A percentile compares a stretch with the other conserved stretches of the same genome.
Evolutionary conservation across 2,329 filamentous ascomycete species (phyloP).

Genomic region (Fusarium robinianum): DNA sequence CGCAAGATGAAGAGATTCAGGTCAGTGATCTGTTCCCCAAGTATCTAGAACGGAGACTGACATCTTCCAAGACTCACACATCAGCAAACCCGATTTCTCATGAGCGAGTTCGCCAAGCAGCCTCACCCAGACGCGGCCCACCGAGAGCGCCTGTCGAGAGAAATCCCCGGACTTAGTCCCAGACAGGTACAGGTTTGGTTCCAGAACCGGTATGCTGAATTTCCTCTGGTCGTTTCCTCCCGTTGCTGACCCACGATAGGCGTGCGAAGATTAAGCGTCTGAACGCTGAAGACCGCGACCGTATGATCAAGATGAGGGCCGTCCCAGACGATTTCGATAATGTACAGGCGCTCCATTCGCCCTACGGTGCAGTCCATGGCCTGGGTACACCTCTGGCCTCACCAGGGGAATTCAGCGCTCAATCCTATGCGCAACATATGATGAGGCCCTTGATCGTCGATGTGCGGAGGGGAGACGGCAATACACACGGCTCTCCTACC

Average conservation of each 20-base stretch:
- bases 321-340: slow-evolving; percentile 74
- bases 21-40: slow-evolving; percentile 48
- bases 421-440: slow-evolving; percentile 62
- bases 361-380: slow-evolving; percentile 64
- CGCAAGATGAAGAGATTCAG: slow-evolving; percentile 81
- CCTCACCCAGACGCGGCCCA: slow-evolving; percentile 92
- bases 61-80: slow-evolving; percentile 74
- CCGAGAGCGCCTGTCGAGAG: slow-evolving; percentile 80
- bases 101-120: slow-evolving; percentile 96
- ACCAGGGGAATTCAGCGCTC: slow-evolving; percentile 52
- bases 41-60: slow-evolving; percentile 40
- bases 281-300: slow-evolving; percentile 70
- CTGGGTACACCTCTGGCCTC: slow-evolving; percentile 54
- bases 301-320: slow-evolving; percentile 73
- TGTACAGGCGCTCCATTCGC: slow-evolving; percentile 69
- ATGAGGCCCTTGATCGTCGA: slow-evolving; percentile 72
- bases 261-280: slow-evolving; percentile 74
- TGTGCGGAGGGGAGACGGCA: slow-evolving; percentile 64
- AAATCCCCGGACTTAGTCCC: slow-evolving; percentile 89
- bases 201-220: slow-evolving; percentile 78
- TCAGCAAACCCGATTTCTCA: slow-evolving; percentile 94
- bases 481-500: slow-evolving; percentile 69
- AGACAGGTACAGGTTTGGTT: slow-evolving; percentile 98
- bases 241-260: slow-evolving; percentile 44
- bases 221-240: not conserved